Evolutionary conservation across 169 alveolate genomes (phyloP), one percentile per base, ranked within the genome.

Genomic region (Sarcocystis neurona): DNA sequence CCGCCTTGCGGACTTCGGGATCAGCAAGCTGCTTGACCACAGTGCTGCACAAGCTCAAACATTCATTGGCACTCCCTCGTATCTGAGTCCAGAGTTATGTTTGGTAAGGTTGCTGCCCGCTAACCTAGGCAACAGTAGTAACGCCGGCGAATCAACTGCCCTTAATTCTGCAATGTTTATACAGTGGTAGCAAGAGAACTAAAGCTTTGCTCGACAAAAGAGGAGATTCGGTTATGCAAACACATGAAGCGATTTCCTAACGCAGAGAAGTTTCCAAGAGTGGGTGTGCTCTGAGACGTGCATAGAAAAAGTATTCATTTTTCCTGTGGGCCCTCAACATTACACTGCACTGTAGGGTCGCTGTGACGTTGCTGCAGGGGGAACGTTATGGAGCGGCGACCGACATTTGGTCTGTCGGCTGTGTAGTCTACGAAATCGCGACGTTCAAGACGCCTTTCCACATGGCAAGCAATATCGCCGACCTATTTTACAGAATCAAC

Each of bases 381-480:
- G 95, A 96, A 68, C 99, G 99, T 20, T 98, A 98, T 94, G 97
- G 97, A 88, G 96, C 98, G 94, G 98, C 99, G 79, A 97, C 99
- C 70, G 99, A 99, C 95, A 96, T 99, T 23, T 99, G 99, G 99
- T 99, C 99, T 0, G 92, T 98, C 30, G 99, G 99, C 44, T 96
- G 98, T 85, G 95, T 97, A 30, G 82, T 94, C 27, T 95, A 93
- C 72, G 98, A 96, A 77, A 82, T 96, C 68, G 92, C 90, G 18
- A 90, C 96, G 5, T 94, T 96, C 74, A 74, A 89, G 43, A 95
- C 97, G n/a, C 98, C 98, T 20, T 96, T 95, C 60, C 97, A 95
- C 82, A 93, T 94, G 44, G 96, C 98, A 1, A 93, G 93, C 75
- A 97, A 95, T 68, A 93, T 96, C 79, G 93, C 93, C 34, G 94